Percentiles rank a stretch among this genome's conserved stretches.
Evolutionary conservation across 116 monocot species (phyloP).

Genomic region (Thalassia testudinum): DNA sequence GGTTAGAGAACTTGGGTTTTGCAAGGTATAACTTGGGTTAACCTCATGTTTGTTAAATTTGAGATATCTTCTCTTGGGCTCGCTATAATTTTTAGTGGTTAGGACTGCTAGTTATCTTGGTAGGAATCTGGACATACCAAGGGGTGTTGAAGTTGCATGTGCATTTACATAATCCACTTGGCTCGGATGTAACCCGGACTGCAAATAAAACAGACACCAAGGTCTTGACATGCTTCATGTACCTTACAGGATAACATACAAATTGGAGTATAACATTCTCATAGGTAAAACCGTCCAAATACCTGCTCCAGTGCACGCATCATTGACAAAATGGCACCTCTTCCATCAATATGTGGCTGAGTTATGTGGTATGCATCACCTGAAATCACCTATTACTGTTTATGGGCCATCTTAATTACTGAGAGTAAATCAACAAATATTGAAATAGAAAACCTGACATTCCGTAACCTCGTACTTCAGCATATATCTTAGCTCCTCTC

Average conservation of each 20-base stretch:
- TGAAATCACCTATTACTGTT: slow-evolving; percentile 2
- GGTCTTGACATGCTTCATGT: no score
- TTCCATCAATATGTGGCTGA: slow-evolving; percentile 81
- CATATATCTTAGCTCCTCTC: slow-evolving; percentile 88
- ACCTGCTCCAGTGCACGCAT: slow-evolving; percentile 71
- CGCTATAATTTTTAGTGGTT: no score
- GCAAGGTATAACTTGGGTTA: no score
- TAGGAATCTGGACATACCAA: slow-evolving; percentile 56
- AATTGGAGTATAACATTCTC: no score
- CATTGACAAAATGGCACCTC: slow-evolving; percentile 92
- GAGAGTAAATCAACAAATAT: background rate
- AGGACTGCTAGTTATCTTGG: no score
- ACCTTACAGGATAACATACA: no score
- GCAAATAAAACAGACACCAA: slow-evolving; percentile 10
- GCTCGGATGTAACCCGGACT: slow-evolving; percentile 75
- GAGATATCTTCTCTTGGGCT: no score
- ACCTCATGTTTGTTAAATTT: no score
- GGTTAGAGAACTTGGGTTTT: no score
- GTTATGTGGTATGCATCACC: slow-evolving; percentile 97
- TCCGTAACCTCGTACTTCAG: slow-evolving; percentile 91
- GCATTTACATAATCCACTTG: slow-evolving; percentile 92
- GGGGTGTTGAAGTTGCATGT: slow-evolving; percentile 95
- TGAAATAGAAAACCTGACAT: slow-evolving; percentile 56
- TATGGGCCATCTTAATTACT: no score
- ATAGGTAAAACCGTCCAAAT: background rate